Evolutionary conservation across 2,329 filamentous ascomycete species (phyloP).

Genomic region (Botrytis paeoniae): DNA sequence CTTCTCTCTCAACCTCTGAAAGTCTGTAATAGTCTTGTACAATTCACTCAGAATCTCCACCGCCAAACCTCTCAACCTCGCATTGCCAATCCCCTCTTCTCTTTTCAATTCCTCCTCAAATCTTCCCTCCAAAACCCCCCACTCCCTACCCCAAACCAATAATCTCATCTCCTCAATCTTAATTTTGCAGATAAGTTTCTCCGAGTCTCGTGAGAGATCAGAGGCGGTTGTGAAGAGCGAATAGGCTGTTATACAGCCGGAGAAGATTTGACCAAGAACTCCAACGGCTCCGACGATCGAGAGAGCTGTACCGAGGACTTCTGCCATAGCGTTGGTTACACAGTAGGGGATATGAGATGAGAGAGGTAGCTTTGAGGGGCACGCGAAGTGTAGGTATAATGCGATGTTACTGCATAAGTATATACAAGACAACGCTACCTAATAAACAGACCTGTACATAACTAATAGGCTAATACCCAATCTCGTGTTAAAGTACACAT

Average conservation of each 20-base stretch:
- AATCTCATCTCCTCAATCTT: conserved; percentile 50
- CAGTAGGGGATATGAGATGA: neutral
- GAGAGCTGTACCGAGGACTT: conserved; percentile 44
- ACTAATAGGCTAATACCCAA: neutral
- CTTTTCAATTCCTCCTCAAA: conserved; percentile 44
- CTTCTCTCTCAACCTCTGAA: conserved; percentile 42
- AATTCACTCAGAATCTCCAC: conserved; percentile 45
- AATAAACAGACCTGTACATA: neutral
- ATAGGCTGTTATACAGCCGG: conserved; percentile 48
- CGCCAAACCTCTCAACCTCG: conserved; percentile 41
- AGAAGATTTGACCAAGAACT: conserved; percentile 47
- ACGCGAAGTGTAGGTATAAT: neutral
- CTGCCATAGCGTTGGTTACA: conserved; percentile 36
- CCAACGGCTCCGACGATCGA: conserved; percentile 46
- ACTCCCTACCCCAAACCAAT: conserved; percentile 47
- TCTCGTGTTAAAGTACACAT: neutral
- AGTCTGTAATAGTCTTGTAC: conserved; percentile 46
- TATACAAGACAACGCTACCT: neutral
- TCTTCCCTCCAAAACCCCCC: conserved; percentile 47
- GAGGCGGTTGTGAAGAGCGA: conserved; percentile 44
- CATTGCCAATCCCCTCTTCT: conserved; percentile 39
- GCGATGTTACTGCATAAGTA: neutral
- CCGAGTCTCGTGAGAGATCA: conserved; percentile 44
- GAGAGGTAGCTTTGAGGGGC: neutral
- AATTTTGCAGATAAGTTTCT: conserved; percentile 47